Evolutionary conservation across 2,329 filamentous ascomycete genomes (phyloP).

Genomic region (Trichoderma koningii): DNA sequence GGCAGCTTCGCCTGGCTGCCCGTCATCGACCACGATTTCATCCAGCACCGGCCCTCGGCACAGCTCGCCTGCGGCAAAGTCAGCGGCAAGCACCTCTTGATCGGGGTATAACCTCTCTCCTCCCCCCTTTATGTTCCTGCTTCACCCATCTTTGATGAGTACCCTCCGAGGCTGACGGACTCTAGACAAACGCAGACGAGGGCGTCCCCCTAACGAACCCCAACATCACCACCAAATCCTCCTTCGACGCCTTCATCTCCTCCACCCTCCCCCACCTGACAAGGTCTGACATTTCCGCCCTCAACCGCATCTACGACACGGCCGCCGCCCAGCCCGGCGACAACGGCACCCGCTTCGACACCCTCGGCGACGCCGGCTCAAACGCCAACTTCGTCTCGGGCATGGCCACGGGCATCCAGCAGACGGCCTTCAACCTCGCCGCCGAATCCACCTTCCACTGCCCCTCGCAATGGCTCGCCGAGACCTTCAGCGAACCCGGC

Average conservation of each 20-base stretch:
- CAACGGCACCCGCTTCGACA: constrained; percentile 40
- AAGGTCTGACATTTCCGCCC: constrained; percentile 36
- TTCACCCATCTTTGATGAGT: too few species aligned
- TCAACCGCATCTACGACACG: constrained; percentile 39
- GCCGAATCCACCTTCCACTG: constrained; percentile 59
- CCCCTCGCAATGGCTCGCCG: constrained; percentile 57
- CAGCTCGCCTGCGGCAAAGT: constrained; percentile 37
- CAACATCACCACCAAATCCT: constrained; percentile 37
- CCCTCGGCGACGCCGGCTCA: constrained; percentile 41
- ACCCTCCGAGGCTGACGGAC: background rate
- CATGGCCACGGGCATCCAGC: constrained; percentile 55
- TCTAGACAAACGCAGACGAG: constrained; percentile 45
- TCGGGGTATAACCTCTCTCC: constrained; percentile 31
- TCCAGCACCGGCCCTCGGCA: constrained; percentile 36
- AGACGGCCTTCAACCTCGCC: constrained; percentile 55
- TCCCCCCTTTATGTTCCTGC: background rate
- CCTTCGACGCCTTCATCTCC: constrained; percentile 39
- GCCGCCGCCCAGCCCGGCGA: constrained; percentile 32
- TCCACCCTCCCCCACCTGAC: constrained; percentile 41
- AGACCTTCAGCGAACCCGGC: constrained; percentile 44
- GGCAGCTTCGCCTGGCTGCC: constrained; percentile 43
- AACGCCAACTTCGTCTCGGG: constrained; percentile 54
- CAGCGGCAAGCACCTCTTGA: constrained; percentile 40
- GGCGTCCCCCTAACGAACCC: constrained; percentile 42
- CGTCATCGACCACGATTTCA: constrained; percentile 42